Percentiles rank a stretch among this genome's conserved stretches.
Conservation (phyloP, 1,284 basidiomycete species). For the Pisolithus thermaeus region DNA sequence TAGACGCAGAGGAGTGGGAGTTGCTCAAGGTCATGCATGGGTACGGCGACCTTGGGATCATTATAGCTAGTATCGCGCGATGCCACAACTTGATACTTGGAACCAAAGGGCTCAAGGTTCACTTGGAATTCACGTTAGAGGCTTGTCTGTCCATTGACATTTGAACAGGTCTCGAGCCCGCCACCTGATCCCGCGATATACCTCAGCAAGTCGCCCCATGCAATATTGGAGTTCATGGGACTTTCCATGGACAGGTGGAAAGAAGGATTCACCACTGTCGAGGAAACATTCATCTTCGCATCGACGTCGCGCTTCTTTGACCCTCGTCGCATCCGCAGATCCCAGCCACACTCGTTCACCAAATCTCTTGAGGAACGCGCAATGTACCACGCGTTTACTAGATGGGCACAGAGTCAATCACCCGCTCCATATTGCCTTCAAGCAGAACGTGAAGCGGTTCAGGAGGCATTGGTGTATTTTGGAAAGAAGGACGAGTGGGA, state of each 20-base stretch:
- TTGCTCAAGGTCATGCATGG: constrained; percentile 49
- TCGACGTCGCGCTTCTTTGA: constrained; percentile 47
- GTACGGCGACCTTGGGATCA: constrained; percentile 67
- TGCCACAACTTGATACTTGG: constrained; percentile 47
- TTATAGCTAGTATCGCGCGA: constrained; percentile 48
- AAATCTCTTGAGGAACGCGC: constrained; percentile 45
- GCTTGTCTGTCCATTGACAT: not conserved
- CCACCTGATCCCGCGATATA: constrained; percentile 35
- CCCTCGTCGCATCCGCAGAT: constrained; percentile 23
- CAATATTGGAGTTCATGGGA: constrained; percentile 51
- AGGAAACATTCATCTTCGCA: constrained; percentile 53
- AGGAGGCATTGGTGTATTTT: constrained; percentile 49
- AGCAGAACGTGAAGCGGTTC: constrained; percentile 18
- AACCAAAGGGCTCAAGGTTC: constrained; percentile 53
- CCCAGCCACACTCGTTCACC: constrained; percentile 30
- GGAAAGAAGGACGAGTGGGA: constrained; percentile 47
- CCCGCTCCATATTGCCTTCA: constrained; percentile 3
- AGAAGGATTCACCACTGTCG: constrained; percentile 47
- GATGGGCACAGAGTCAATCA: constrained; percentile 35
- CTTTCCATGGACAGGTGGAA: constrained; percentile 47
- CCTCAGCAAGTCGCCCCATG: constrained; percentile 38
- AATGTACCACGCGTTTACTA: constrained; percentile 57
- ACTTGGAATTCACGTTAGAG: not conserved
- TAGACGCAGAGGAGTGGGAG: constrained; percentile 42
- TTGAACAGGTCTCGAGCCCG: constrained; percentile 35